These are phyloP conservation scores for Solanum hybrid DNA, from an alignment of 305 asterid species.

Conservation along the genomic window DNA sequence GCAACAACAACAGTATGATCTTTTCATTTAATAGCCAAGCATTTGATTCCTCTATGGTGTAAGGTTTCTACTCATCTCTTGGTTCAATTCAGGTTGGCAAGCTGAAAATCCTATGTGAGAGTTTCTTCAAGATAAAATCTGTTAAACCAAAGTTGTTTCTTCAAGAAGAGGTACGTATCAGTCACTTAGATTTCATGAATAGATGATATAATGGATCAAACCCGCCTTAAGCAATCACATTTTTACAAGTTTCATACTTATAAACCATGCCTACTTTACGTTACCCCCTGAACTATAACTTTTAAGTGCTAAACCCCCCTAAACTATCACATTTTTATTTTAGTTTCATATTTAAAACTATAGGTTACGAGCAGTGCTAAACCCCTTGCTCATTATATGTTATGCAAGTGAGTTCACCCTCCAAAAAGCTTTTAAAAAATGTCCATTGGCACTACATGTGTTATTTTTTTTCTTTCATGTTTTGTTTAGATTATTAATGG, in stretches of 20 bases:
- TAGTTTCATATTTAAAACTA: background rate
- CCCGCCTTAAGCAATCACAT: background rate
- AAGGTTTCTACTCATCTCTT: background rate
- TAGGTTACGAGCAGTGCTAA: background rate
- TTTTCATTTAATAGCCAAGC: background rate
- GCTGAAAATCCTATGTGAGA: constrained; percentile 78
- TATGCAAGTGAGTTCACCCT: background rate
- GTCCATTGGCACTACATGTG: background rate
- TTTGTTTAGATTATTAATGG: background rate
- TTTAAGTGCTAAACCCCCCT: background rate
- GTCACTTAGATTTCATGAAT: background rate
- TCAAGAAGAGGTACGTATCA: constrained; percentile 69
- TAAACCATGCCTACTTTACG: background rate
- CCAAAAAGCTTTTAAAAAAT: background rate
- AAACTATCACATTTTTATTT: background rate
- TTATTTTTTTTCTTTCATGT: background rate
- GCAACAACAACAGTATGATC: constrained; percentile 65
- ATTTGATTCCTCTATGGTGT: background rate
- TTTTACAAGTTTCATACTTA: background rate
- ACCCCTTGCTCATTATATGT: background rate
- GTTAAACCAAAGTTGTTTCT: constrained; percentile 64
- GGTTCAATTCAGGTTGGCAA: constrained; percentile 59
- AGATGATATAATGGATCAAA: background rate
- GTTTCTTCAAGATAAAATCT: constrained; percentile 85
- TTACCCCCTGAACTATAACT: background rate